A percentile compares a stretch with the other conserved stretches of the same genome.
Conservation (phyloP, 331 rosid genomes). For the Telfairia occidentalis region DNA sequence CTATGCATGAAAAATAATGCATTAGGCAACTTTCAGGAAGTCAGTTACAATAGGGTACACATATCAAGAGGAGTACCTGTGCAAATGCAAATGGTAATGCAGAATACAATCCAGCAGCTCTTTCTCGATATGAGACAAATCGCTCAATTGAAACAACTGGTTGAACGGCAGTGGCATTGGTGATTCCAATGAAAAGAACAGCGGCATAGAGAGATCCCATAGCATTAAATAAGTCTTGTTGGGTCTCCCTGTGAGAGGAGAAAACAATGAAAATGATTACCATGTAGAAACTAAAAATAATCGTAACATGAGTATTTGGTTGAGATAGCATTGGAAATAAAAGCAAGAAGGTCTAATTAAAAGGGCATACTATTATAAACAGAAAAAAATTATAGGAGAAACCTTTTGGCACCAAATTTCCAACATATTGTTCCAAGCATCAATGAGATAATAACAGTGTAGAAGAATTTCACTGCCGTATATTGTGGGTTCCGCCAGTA, state of each 20-base stretch:
- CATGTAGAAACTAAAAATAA: not conserved
- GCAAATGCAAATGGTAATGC: conserved; percentile 95
- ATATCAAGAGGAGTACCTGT: conserved; percentile 44
- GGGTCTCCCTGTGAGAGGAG: conserved; percentile 51
- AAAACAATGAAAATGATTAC: not conserved
- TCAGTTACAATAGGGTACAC: not conserved
- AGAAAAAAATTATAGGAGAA: conserved; percentile 5
- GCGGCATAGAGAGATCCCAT: conserved; percentile 98
- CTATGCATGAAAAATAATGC: conserved; percentile 25
- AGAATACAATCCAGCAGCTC: conserved; percentile 97
- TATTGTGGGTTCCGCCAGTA: conserved; percentile 98
- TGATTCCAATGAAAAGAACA: conserved; percentile 73
- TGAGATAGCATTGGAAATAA: conserved; percentile 3
- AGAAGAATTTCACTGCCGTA: conserved; percentile 92
- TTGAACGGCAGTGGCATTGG: conserved; percentile 90
- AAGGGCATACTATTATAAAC: not conserved
- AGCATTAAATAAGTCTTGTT: conserved; percentile 86
- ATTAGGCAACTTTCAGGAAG: conserved; percentile 19
- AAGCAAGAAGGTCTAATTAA: not conserved
- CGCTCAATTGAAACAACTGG: conserved; percentile 98
- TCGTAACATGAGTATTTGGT: not conserved
- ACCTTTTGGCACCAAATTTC: conserved; percentile 94
- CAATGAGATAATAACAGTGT: conserved; percentile 80
- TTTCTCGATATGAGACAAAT: conserved; percentile 92
- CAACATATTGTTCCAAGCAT: conserved; percentile 97